A percentile compares a stretch with the other conserved stretches of the same genome.
Conservation (phyloP, 2,329 filamentous ascomycete species). For the Colletotrichum magnum region DNA sequence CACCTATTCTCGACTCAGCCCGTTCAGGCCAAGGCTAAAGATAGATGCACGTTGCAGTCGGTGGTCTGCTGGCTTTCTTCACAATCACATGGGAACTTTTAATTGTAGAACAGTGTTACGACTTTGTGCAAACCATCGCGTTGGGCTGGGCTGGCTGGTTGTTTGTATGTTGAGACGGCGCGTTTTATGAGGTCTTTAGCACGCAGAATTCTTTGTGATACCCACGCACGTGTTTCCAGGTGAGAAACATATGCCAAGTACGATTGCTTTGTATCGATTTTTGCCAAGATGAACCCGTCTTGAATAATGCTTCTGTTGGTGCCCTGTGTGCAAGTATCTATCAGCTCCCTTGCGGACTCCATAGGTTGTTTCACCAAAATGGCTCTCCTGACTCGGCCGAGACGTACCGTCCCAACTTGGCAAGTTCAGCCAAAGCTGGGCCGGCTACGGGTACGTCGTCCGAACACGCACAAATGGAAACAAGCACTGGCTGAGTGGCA, state of each 20-base stretch:
- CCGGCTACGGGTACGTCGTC: no score
- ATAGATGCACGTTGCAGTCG: not conserved
- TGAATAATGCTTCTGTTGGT: not conserved
- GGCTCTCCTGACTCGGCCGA: slow-evolving; percentile 11
- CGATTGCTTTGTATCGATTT: not conserved
- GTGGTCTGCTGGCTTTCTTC: not conserved
- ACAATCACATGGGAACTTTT: not conserved
- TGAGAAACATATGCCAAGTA: no score
- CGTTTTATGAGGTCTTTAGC: no score
- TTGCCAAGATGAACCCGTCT: not conserved
- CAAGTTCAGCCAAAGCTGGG: no score
- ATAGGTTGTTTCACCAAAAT: slow-evolving; percentile 5
- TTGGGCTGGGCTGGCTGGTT: no score
- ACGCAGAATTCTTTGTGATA: no score
- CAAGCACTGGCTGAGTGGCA: no score
- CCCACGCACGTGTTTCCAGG: no score
- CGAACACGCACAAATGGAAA: no score
- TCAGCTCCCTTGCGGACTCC: not conserved
- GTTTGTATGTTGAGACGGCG: no score
- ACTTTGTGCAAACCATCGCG: no score
- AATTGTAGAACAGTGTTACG: no score
- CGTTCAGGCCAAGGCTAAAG: slow-evolving; percentile 3
- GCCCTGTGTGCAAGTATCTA: not conserved
- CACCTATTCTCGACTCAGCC: not conserved
- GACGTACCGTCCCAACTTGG: not conserved